Evolutionary conservation across 352 stramenopile species (phyloP), one percentile per base, ranked within the genome.

Genomic region (Globisporangium splendens): DNA sequence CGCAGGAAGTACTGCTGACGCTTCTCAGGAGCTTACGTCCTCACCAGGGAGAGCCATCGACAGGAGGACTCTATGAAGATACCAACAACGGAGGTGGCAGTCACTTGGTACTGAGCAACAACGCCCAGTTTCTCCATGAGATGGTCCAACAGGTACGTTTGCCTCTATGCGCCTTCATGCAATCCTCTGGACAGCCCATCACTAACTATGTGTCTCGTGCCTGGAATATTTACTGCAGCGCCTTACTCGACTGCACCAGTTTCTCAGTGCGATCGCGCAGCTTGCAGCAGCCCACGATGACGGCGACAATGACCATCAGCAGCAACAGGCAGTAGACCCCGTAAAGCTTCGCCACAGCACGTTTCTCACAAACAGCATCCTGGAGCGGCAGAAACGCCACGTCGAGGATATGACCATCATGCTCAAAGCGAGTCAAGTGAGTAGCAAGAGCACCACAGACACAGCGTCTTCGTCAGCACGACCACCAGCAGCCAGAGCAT

Each of bases 61-160:
- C 10, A 8, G 10, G 28, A 35, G 10, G 28, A n/a, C n/a, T n/a
- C 28, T 8, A 8, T 10, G 28, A 35, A 4, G 28, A 8, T 10
- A 8, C 10, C 28, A 4, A 11, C 28, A 8, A 8, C 28, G 28
- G 10, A 35, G 28, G 10, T 8, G 0, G 28, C 28, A 35, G 28
- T 8, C 28, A 17, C 47, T 24, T 65, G 17, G 18, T 62, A 3
- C 47, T 72, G n/a, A 66, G 56, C 15, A 33, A 56, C 38, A 83
- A 84, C 22, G 55, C 41, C 10, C 57, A 51, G 13, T 88, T 78
- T 61, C 57, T 91, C 3, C 60, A 76, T 21, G 74, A 80, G 20
- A 86, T 91, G 77, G 62, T 79, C 2, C 61, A 86, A 18, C 79
- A 91, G 77, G 82, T 89, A 64, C 28, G 31, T 35, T 6, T 41